A percentile compares a stretch with the other conserved stretches of the same genome.
These are phyloP conservation scores for Colletotrichum godetiae DNA, from an alignment of 2,329 filamentous ascomycete genomes.

Conservation along the genomic window DNA sequence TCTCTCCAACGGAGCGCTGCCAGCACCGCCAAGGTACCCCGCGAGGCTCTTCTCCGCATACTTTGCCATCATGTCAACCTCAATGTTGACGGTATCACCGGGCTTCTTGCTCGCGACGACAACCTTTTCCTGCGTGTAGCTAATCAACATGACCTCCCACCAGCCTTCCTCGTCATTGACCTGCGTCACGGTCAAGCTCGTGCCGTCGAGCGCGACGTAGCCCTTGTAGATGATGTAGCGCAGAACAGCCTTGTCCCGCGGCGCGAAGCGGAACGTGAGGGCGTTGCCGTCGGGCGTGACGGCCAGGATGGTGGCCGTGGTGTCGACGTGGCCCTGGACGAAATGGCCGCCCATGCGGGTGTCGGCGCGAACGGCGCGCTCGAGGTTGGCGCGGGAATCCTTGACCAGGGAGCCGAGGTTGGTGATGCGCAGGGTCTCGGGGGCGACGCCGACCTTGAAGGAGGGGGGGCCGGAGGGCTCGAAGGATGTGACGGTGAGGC, in stretches of 20 bases:
- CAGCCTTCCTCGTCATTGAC: slow-evolving; percentile 84
- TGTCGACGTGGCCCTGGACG: slow-evolving; percentile 97
- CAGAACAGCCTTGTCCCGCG: slow-evolving; percentile 75
- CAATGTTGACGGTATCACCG: slow-evolving; percentile 88
- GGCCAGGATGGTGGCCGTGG: slow-evolving; percentile 79
- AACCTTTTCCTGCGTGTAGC: slow-evolving; percentile 94
- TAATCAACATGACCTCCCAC: slow-evolving; percentile 98
- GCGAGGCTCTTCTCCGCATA: slow-evolving; percentile 91
- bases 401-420: slow-evolving; percentile 83
- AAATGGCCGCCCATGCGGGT: slow-evolving; percentile 99
- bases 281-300: slow-evolving; percentile 89
- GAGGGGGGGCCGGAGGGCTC: slow-evolving; percentile 48
- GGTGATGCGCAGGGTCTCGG: slow-evolving; percentile 94
- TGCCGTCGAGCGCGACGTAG: slow-evolving; percentile 93
- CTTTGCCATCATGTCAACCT: slow-evolving; percentile 90
- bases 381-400: slow-evolving; percentile 84
- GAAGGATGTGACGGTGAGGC: slow-evolving; percentile 83
- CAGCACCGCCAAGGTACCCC: slow-evolving; percentile 76
- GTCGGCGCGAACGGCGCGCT: slow-evolving; percentile 89
- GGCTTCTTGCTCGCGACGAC: slow-evolving; percentile 82
- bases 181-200: slow-evolving; percentile 90
- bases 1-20: slow-evolving; percentile 72
- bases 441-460: slow-evolving; percentile 95
- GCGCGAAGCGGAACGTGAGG: slow-evolving; percentile 84
- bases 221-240: slow-evolving; percentile 96